Percentiles rank a stretch among this genome's conserved stretches.
Conservation (phyloP, 2,329 filamentous ascomycete genomes). For the Verticillium nubilum region DNA sequence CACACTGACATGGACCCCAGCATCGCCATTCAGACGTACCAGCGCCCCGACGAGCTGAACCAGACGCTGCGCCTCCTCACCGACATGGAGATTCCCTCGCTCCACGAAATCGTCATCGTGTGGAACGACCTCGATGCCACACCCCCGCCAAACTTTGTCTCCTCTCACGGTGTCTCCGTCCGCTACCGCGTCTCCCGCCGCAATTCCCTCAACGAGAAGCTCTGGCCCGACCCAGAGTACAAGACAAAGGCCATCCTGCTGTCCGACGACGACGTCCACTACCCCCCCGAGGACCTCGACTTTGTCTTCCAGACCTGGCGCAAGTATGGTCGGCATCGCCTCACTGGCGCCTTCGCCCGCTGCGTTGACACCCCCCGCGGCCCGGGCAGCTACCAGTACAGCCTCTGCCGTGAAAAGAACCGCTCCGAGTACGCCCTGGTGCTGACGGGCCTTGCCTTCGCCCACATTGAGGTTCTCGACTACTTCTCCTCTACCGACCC, state of each 20-base stretch:
- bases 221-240: slow-evolving; percentile 28
- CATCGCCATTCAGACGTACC: slow-evolving; percentile 30
- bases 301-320: slow-evolving; percentile 35
- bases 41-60: slow-evolving; percentile 26
- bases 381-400: slow-evolving; percentile 22
- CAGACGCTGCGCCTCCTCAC: slow-evolving; percentile 22
- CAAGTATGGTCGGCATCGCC: slow-evolving; percentile 26
- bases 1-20: slow-evolving; percentile 13
- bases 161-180: slow-evolving; percentile 23
- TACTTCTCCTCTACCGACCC: slow-evolving; percentile 29
- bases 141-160: slow-evolving; percentile 21
- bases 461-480: slow-evolving; percentile 30
- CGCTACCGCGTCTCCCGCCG: slow-evolving; percentile 24
- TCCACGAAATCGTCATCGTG: slow-evolving; percentile 29
- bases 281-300: slow-evolving; percentile 30
- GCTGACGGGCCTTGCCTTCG: slow-evolving; percentile 30
- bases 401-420: slow-evolving; percentile 21
- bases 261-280: slow-evolving; percentile 35
- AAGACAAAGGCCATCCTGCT: slow-evolving; percentile 31
- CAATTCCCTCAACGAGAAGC: slow-evolving; percentile 32
- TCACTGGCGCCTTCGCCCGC: slow-evolving; percentile 29
- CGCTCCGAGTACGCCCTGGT: slow-evolving; percentile 26
- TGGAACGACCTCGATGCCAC: slow-evolving; percentile 28
- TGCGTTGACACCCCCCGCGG: slow-evolving; percentile 21
- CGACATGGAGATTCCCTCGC: slow-evolving; percentile 25